Evolutionary conservation across 306 rosid genomes (phyloP).

Genomic region (Pueraria montana): DNA sequence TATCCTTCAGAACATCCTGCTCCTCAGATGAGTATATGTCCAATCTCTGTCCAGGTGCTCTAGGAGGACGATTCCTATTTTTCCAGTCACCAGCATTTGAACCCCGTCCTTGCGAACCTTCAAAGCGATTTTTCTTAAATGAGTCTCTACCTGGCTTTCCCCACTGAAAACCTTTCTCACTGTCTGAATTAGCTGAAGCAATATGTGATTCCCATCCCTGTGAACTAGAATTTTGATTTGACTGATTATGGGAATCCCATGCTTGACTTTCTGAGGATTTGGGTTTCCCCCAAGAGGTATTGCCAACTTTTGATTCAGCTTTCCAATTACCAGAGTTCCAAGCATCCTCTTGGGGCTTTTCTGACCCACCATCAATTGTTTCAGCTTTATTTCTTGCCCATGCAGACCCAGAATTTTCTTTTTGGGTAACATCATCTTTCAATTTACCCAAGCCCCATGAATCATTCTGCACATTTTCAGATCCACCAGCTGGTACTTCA

Average conservation of each 20-base stretch:
- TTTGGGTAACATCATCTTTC: constrained; percentile 34
- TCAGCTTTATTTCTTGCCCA: constrained; percentile 19
- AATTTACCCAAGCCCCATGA: constrained; percentile 8
- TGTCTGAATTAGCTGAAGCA: constrained; percentile 53
- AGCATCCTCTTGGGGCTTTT: neutral
- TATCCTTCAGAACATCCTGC: constrained; percentile 66
- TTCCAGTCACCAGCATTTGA: constrained; percentile 73
- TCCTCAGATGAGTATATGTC: constrained; percentile 85
- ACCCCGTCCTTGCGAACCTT: constrained; percentile 81
- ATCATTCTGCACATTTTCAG: constrained; percentile 7
- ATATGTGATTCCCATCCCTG: constrained; percentile 71
- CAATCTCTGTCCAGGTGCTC: constrained; percentile 74
- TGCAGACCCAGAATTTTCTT: constrained; percentile 32
- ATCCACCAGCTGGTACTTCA: constrained; percentile 34
- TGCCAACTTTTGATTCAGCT: constrained; percentile 40
- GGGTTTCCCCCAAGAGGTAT: constrained; percentile 54
- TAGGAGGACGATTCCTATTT: constrained; percentile 63
- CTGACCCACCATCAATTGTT: neutral
- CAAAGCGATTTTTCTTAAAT: constrained; percentile 63
- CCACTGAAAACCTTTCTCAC: constrained; percentile 62
- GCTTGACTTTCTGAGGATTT: constrained; percentile 53
- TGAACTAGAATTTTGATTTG: constrained; percentile 54
- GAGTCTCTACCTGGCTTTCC: constrained; percentile 62
- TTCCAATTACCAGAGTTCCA: constrained; percentile 36
- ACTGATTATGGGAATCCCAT: constrained; percentile 51